Percentiles rank a stretch among this genome's conserved stretches.
Conservation (phyloP, 23 red algal genomes). For the Agarophyton chilense region DNA sequence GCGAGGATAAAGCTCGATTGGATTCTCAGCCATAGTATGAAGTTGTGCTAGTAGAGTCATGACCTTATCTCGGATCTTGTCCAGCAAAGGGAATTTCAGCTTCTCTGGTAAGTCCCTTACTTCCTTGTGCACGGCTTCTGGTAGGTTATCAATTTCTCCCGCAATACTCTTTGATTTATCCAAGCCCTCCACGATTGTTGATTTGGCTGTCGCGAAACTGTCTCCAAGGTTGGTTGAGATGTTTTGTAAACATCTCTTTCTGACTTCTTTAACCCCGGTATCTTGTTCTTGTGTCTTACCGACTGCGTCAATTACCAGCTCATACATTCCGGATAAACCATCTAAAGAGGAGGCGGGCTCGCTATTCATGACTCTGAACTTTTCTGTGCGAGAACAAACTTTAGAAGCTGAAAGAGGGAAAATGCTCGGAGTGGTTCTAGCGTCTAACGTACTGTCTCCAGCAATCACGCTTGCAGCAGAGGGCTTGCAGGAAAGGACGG, state of each 20-base stretch:
- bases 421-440: too few relatives aligned
- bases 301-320: not conserved
- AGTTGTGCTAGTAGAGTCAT: constrained; percentile 8
- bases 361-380: not conserved
- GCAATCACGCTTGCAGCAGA: too few relatives aligned
- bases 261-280: constrained; percentile 11
- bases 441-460: too few relatives aligned
- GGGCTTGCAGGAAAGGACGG: too few relatives aligned
- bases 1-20: constrained; percentile 22
- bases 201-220: not conserved
- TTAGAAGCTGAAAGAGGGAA: too few relatives aligned
- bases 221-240: not conserved
- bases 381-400: too few relatives aligned
- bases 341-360: not conserved
- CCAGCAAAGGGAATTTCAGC: not conserved
- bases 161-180: not conserved
- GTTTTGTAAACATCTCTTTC: not conserved
- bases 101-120: not conserved
- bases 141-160: not conserved
- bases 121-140: not conserved
- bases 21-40: constrained; percentile 26
- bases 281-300: not conserved
- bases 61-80: not conserved
- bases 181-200: not conserved
- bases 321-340: not conserved